These are phyloP conservation scores for Fusarium xylarioides DNA, from an alignment of 2,329 filamentous ascomycete genomes.

Conservation along the genomic window DNA sequence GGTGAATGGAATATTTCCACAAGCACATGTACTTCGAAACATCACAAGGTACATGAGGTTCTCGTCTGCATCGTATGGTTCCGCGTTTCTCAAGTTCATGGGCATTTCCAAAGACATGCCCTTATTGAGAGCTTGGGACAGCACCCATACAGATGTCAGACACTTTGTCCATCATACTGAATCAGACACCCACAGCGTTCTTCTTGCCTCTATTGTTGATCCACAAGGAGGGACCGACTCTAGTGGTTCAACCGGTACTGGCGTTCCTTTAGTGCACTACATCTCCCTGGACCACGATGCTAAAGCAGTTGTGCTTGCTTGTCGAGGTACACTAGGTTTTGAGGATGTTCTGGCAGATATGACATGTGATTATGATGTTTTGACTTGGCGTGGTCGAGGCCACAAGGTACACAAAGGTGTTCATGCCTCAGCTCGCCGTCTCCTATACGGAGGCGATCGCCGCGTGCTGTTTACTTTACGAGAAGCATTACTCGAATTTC, in stretches of 20 bases:
- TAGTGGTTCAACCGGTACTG: slow-evolving; percentile 70
- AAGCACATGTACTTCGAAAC: slow-evolving; percentile 67
- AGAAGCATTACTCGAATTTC: slow-evolving; percentile 71
- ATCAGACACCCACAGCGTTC: slow-evolving; percentile 64
- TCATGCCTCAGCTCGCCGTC: slow-evolving; percentile 73
- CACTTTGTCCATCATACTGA: slow-evolving; percentile 72
- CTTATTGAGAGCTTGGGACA: slow-evolving; percentile 53
- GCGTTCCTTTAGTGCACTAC: slow-evolving; percentile 77
- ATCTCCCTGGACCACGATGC: slow-evolving; percentile 76
- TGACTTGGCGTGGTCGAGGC: slow-evolving; percentile 68
- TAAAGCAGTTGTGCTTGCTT: slow-evolving; percentile 76
- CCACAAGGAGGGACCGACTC: slow-evolving; percentile 73
- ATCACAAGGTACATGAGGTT: slow-evolving; percentile 73
- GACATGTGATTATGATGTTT: slow-evolving; percentile 76
- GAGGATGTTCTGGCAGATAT: slow-evolving; percentile 78
- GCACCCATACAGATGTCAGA: slow-evolving; percentile 67
- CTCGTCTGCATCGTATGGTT: slow-evolving; percentile 72
- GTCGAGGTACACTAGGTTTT: slow-evolving; percentile 76
- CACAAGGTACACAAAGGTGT: slow-evolving; percentile 81
- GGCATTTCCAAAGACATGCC: slow-evolving; percentile 65
- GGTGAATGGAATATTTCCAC: slow-evolving; percentile 67
- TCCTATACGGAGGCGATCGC: slow-evolving; percentile 74
- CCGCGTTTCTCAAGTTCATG: slow-evolving; percentile 69
- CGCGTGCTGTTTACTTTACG: slow-evolving; percentile 72
- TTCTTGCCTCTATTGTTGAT: slow-evolving; percentile 77